These are phyloP conservation scores for Suillus variegatus DNA, from an alignment of 768 basidiomycete species.

Conservation along the genomic window DNA sequence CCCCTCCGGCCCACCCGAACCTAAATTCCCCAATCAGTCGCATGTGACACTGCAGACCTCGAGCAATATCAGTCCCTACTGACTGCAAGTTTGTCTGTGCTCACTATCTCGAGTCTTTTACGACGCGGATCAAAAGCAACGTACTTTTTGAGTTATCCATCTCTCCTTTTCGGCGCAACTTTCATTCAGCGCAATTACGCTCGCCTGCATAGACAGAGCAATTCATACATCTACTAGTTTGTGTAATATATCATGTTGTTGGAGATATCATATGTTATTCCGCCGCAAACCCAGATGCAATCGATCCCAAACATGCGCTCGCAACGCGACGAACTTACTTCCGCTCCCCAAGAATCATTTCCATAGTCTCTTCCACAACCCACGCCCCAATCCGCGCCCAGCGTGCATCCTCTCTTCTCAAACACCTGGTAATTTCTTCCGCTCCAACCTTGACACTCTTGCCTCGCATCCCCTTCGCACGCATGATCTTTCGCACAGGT, in stretches of 20 bases:
- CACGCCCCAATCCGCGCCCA: slow-evolving; percentile 69
- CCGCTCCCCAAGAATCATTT: slow-evolving; percentile 21
- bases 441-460: slow-evolving; percentile 7
- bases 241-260: background rate
- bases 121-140: slow-evolving; percentile 81
- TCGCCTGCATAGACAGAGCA: slow-evolving; percentile 32
- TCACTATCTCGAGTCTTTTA: background rate
- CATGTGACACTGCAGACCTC: no score
- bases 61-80: no score
- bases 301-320: background rate
- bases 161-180: slow-evolving; percentile 38
- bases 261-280: background rate
- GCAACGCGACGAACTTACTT: background rate
- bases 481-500: slow-evolving; percentile 49
- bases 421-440: slow-evolving; percentile 44
- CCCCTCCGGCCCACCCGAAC: background rate
- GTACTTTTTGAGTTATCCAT: slow-evolving; percentile 64
- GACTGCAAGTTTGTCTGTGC: no score
- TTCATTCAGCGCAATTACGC: slow-evolving; percentile 92
- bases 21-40: no score
- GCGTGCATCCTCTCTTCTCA: slow-evolving; percentile 56
- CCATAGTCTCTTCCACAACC: slow-evolving; percentile 62
- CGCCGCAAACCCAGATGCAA: background rate
- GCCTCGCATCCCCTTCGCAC: slow-evolving; percentile 29
- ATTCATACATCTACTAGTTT: background rate